phyloP scores from a whole-genome alignment of 75 land plant species.

The Ceratopteris richardii region DNA sequence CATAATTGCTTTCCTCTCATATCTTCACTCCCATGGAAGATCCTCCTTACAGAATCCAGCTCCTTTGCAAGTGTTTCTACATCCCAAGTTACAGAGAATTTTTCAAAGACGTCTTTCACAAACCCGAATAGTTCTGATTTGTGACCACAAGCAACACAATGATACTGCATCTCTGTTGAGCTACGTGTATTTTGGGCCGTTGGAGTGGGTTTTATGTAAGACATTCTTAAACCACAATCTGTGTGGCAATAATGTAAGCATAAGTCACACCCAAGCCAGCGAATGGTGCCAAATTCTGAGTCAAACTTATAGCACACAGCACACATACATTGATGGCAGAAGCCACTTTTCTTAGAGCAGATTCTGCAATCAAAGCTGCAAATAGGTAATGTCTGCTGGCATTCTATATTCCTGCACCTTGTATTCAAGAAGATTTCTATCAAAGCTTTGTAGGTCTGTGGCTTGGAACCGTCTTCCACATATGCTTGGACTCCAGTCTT shows the following conservation, averaged over 20 bases:
- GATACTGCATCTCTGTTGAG: constrained; percentile 82
- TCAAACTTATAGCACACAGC: constrained; percentile 86
- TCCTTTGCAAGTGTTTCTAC: constrained; percentile 60
- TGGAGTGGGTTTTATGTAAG: constrained; percentile 69
- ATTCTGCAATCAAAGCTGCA: constrained; percentile 95
- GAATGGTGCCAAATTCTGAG: constrained; percentile 79
- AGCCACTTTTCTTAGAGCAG: constrained; percentile 69
- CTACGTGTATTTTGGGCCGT: constrained; percentile 58
- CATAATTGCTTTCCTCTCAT: constrained; percentile 62
- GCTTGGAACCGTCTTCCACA: constrained; percentile 30
- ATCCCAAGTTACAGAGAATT: constrained; percentile 76
- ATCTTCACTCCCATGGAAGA: constrained; percentile 75
- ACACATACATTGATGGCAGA: constrained; percentile 96
- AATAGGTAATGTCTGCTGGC: constrained; percentile 65
- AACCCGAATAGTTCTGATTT: constrained; percentile 95
- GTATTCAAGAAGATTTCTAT: constrained; percentile 59
- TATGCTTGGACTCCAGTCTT: constrained; percentile 67
- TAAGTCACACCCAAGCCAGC: constrained; percentile 98
- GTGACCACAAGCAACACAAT: constrained; percentile 87
- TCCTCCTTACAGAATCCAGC: constrained; percentile 81
- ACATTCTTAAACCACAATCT: constrained; percentile 68
- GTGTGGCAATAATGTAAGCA: constrained; percentile 98
- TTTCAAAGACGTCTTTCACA: constrained; percentile 82
- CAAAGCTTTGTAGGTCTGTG: constrained; percentile 38
- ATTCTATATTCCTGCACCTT: constrained; percentile 66